Evolutionary conservation across 23 red algal species (phyloP).

Genomic region (Gracilaria domingensis): DNA sequence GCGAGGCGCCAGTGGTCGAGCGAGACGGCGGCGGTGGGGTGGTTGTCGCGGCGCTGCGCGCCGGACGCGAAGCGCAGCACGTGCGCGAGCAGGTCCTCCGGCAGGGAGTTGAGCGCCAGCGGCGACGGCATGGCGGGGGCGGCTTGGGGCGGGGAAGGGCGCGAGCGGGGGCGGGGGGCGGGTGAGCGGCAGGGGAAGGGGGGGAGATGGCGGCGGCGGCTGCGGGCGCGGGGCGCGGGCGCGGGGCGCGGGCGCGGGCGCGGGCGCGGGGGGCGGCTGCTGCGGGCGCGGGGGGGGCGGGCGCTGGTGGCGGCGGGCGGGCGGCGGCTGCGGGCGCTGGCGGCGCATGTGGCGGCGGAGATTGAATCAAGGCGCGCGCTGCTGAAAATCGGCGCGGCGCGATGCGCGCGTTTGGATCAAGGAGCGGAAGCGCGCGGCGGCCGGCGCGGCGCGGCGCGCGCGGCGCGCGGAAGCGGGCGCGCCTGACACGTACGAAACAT

Average conservation of each 20-base stretch:
- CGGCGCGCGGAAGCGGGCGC: neutral
- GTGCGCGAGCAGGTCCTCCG: slow-evolving; percentile 55
- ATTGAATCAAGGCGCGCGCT: no score
- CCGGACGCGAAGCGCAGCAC: slow-evolving; percentile 56
- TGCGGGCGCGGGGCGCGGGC: no score
- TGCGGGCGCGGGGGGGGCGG: neutral
- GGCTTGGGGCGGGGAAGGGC: neutral
- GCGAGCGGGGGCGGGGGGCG: neutral
- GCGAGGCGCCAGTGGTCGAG: slow-evolving; percentile 20
- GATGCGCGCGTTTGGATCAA: no score
- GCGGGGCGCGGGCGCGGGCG: no score
- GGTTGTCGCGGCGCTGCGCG: slow-evolving; percentile 24
- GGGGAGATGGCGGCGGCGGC: neutral
- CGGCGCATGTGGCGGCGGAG: no score
- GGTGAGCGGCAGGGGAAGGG: neutral
- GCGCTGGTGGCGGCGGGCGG: neutral
- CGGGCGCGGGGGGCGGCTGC: no score
- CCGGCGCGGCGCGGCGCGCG: neutral
- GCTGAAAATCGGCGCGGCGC: neutral
- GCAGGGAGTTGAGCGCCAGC: slow-evolving; percentile 22
- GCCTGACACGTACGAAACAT: no score
- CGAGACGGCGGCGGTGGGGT: slow-evolving; percentile 6
- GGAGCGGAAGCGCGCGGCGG: neutral
- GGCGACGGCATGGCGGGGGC: neutral
- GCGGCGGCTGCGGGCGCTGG: neutral